Conservation (phyloP, 768 basidiomycete genomes). For the Bullera alba region DNA sequence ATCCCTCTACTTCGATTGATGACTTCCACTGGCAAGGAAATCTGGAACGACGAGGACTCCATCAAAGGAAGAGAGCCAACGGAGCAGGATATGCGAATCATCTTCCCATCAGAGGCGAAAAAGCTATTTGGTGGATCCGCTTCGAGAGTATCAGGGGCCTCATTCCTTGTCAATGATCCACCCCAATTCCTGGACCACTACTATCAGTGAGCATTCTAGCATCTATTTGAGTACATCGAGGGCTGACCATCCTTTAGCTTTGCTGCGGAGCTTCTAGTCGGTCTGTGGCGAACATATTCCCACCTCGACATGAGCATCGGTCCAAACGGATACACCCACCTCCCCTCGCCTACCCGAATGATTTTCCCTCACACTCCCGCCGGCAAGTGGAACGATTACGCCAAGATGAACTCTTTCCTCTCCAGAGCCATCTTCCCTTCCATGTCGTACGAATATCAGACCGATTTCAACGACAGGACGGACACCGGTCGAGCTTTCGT, state of each 20-base stretch:
- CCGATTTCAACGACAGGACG: slow-evolving; percentile 76
- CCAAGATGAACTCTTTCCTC: slow-evolving; percentile 83
- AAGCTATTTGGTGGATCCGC: slow-evolving; percentile 66
- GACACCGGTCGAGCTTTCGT: slow-evolving; percentile 64
- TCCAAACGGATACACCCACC: slow-evolving; percentile 59
- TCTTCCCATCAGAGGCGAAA: slow-evolving; percentile 62
- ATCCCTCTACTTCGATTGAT: slow-evolving; percentile 64
- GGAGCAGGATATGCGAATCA: slow-evolving; percentile 69
- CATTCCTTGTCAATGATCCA: slow-evolving; percentile 77
- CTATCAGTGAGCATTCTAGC: slow-evolving; percentile 55
- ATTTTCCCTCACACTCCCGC: slow-evolving; percentile 69
- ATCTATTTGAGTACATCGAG: background rate
- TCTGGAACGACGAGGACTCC: slow-evolving; percentile 57
- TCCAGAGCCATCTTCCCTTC: slow-evolving; percentile 74
- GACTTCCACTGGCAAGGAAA: slow-evolving; percentile 60
- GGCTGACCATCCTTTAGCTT: slow-evolving; percentile 47
- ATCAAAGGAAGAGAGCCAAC: slow-evolving; percentile 60
- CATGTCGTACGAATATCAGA: slow-evolving; percentile 66
- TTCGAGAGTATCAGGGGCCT: slow-evolving; percentile 66
- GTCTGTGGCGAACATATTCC: slow-evolving; percentile 85
- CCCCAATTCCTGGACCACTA: slow-evolving; percentile 84
- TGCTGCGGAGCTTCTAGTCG: slow-evolving; percentile 84
- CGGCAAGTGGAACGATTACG: slow-evolving; percentile 82
- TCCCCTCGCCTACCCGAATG: slow-evolving; percentile 67
- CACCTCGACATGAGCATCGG: slow-evolving; percentile 68